A percentile compares a stretch with the other conserved stretches of the same genome.
Conservation (phyloP, 176 grass and related monocot species). For the Carex scoparia region DNA sequence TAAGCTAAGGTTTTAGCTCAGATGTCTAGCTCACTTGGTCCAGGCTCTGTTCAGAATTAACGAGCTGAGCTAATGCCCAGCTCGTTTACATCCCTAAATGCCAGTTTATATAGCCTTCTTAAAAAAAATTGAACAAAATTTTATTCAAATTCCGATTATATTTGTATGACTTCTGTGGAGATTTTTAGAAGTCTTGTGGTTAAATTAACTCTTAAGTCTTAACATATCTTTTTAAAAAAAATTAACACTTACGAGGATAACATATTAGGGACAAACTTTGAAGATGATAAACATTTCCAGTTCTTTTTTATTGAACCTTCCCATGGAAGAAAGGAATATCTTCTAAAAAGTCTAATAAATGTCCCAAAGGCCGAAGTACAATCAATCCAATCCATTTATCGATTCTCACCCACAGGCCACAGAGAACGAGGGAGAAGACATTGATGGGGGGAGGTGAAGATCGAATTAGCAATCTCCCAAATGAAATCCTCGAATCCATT, state of each 20-base stretch:
- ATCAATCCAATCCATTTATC: background rate
- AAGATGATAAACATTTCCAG: background rate
- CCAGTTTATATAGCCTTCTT: too few species aligned
- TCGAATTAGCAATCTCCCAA: conserved; percentile 45
- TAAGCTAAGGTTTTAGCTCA: too few species aligned
- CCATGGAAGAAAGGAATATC: background rate
- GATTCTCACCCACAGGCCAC: too few species aligned
- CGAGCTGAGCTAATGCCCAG: too few species aligned
- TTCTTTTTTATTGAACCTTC: background rate
- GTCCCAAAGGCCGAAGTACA: background rate
- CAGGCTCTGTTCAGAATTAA: too few species aligned
- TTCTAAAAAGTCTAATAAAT: background rate
- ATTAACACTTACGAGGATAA: background rate
- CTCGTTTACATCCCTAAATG: too few species aligned
- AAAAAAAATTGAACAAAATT: too few species aligned
- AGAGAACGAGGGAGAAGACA: background rate
- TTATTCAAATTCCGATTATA: too few species aligned
- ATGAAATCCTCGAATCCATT: conserved; percentile 53
- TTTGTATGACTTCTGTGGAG: too few species aligned
- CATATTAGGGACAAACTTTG: background rate
- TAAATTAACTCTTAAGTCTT: background rate
- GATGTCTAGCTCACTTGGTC: too few species aligned
- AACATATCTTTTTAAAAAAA: too few species aligned
- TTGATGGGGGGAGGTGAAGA: conserved; percentile 24
- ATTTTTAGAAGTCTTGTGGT: background rate